These are phyloP conservation scores for Simmondsia chinensis DNA, from an alignment of 148 eudicot genomes.

Conservation along the genomic window DNA sequence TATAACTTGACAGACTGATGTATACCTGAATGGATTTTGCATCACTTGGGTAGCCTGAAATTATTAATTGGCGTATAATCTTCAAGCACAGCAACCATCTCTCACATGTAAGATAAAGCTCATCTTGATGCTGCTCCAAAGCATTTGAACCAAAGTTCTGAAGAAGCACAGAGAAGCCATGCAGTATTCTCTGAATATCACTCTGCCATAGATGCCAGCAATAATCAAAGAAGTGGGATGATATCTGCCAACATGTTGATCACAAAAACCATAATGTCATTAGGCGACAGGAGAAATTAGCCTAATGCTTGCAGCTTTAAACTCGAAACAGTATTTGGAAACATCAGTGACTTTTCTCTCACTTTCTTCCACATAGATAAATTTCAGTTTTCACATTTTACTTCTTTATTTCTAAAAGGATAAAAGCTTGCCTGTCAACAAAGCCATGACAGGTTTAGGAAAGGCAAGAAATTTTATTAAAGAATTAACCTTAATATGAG, in stretches of 20 bases:
- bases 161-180: conserved; percentile 53
- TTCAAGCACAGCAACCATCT: conserved; percentile 94
- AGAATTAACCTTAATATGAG: too few relatives aligned
- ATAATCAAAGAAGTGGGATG: conserved; percentile 89
- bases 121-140: conserved; percentile 42
- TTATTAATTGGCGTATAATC: conserved; percentile 70
- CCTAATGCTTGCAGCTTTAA: background rate
- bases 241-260: conserved; percentile 75
- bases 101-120: conserved; percentile 73
- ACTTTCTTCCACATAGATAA: too few relatives aligned
- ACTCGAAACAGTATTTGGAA: too few relatives aligned
- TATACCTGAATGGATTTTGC: conserved; percentile 77
- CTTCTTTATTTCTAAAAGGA: too few relatives aligned
- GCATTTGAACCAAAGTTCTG: conserved; percentile 37
- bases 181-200: conserved; percentile 68
- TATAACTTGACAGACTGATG: background rate
- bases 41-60: conserved; percentile 84
- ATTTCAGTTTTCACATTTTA: too few relatives aligned
- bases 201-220: conserved; percentile 98
- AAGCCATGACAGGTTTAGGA: too few relatives aligned
- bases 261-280: conserved; percentile 8
- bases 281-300: background rate
- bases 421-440: too few relatives aligned
- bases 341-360: too few relatives aligned
- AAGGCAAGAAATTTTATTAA: too few relatives aligned